These are phyloP conservation scores for Caloboletus firmus DNA, from an alignment of 1,284 basidiomycete species.

Conservation along the genomic window DNA sequence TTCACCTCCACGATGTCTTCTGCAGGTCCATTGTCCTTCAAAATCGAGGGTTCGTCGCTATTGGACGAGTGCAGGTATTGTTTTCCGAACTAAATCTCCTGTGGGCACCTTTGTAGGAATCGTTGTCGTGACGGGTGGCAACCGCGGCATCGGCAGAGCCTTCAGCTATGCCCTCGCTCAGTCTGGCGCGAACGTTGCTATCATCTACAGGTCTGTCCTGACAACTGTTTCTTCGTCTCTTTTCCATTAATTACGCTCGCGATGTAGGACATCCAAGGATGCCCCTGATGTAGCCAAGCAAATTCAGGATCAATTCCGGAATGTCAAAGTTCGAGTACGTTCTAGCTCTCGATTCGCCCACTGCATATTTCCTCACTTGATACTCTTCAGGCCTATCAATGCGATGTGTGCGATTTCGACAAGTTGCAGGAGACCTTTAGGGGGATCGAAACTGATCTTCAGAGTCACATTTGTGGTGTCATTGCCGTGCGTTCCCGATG, in stretches of 20 bases:
- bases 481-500: slow-evolving; percentile 14
- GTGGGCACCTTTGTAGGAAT: slow-evolving; percentile 12
- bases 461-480: slow-evolving; percentile 9
- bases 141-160: slow-evolving; percentile 48
- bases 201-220: slow-evolving; percentile 41
- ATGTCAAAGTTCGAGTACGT: slow-evolving; percentile 34
- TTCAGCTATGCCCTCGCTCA: slow-evolving; percentile 44
- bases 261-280: slow-evolving; percentile 33
- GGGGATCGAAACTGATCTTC: slow-evolving; percentile 26
- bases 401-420: slow-evolving; percentile 41
- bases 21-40: background rate
- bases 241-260: rapidly evolving
- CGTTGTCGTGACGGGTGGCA: slow-evolving; percentile 43
- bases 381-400: slow-evolving; percentile 42
- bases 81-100: background rate
- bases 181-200: slow-evolving; percentile 43
- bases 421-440: slow-evolving; percentile 38
- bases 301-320: slow-evolving; percentile 21
- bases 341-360: rapidly evolving
- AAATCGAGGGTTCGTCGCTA: slow-evolving; percentile 12
- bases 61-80: background rate
- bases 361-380: background rate
- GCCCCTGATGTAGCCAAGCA: slow-evolving; percentile 41
- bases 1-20: slow-evolving; percentile 13
- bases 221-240: rapidly evolving